These are phyloP conservation scores for Linaria vulgaris DNA, from an alignment of 257 asterid genomes.

Conservation along the genomic window DNA sequence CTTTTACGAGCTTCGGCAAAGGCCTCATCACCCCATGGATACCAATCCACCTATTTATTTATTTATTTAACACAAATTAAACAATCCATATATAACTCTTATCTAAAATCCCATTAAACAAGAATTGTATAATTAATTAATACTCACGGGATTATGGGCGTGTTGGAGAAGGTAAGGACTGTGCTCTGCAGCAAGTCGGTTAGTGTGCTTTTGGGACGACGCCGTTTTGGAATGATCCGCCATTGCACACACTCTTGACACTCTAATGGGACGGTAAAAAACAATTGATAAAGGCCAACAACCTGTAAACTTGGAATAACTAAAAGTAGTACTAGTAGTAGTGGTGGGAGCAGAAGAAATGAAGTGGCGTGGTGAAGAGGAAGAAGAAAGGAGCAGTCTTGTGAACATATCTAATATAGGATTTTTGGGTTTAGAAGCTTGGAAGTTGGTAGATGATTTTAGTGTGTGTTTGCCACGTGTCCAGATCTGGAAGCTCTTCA, in stretches of 20 bases:
- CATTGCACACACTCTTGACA: slow-evolving; percentile 51
- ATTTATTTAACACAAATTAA: too few species aligned
- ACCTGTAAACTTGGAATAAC: too few species aligned
- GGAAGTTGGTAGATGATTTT: slow-evolving; percentile 25
- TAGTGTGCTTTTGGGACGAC: slow-evolving; percentile 53
- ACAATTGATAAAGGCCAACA: slow-evolving; percentile 39
- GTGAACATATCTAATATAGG: slow-evolving; percentile 40
- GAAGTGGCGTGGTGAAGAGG: slow-evolving; percentile 38
- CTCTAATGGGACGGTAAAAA: slow-evolving; percentile 34
- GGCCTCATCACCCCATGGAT: slow-evolving; percentile 99
- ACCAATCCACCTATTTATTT: slow-evolving; percentile 79
- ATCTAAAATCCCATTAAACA: neutral
- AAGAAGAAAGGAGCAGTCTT: slow-evolving; percentile 35
- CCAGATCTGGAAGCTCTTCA: neutral
- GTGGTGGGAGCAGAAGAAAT: slow-evolving; percentile 10
- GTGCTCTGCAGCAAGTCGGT: slow-evolving; percentile 83
- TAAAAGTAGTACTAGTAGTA: too few species aligned
- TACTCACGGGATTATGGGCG: slow-evolving; percentile 83
- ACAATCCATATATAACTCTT: slow-evolving; percentile 10
- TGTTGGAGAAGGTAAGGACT: slow-evolving; percentile 96
- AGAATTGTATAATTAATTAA: neutral
- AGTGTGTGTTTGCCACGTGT: slow-evolving; percentile 28
- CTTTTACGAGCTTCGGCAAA: slow-evolving; percentile 85
- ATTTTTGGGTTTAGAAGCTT: slow-evolving; percentile 10
- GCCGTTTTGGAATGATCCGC: slow-evolving; percentile 49